phyloP scores from a whole-genome alignment of 768 basidiomycete species.

The Exsudoporus frostii region DNA sequence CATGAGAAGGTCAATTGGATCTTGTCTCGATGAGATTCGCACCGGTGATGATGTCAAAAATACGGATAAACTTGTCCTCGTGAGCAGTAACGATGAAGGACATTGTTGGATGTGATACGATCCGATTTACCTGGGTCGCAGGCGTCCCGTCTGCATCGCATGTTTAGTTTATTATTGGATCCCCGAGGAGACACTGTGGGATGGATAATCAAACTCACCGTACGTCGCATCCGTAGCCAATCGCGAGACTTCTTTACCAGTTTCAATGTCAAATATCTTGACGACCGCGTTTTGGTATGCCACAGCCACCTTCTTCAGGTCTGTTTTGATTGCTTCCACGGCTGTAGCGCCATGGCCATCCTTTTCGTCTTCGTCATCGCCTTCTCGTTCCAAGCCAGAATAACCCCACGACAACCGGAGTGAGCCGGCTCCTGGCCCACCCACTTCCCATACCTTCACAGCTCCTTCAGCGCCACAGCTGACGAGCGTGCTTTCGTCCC shows the following conservation, averaged over 20 bases:
- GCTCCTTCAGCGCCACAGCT: slow-evolving; percentile 89
- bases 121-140: slow-evolving; percentile 78
- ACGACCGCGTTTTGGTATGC: slow-evolving; percentile 87
- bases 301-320: slow-evolving; percentile 84
- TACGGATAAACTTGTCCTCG: slow-evolving; percentile 90
- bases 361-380: slow-evolving; percentile 44
- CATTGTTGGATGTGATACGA: slow-evolving; percentile 89
- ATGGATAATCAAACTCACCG: slow-evolving; percentile 38
- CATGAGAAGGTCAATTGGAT: background rate
- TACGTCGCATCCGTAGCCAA: slow-evolving; percentile 58
- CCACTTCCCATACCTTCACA: slow-evolving; percentile 93
- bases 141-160: slow-evolving; percentile 59
- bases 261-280: slow-evolving; percentile 90
- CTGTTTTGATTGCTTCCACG: slow-evolving; percentile 78
- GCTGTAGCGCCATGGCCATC: slow-evolving; percentile 66
- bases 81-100: slow-evolving; percentile 85
- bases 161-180: slow-evolving; percentile 1
- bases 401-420: slow-evolving; percentile 81
- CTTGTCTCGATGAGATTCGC: slow-evolving; percentile 30
- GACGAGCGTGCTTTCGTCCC: slow-evolving; percentile 80
- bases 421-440: slow-evolving; percentile 55
- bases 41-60: slow-evolving; percentile 86
- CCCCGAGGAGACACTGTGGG: background rate
- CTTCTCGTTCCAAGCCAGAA: slow-evolving; percentile 53
- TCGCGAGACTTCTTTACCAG: slow-evolving; percentile 69